Evolutionary conservation across 2,329 filamentous ascomycete genomes (phyloP).

Genomic region (Trichophyton verrucosum): DNA sequence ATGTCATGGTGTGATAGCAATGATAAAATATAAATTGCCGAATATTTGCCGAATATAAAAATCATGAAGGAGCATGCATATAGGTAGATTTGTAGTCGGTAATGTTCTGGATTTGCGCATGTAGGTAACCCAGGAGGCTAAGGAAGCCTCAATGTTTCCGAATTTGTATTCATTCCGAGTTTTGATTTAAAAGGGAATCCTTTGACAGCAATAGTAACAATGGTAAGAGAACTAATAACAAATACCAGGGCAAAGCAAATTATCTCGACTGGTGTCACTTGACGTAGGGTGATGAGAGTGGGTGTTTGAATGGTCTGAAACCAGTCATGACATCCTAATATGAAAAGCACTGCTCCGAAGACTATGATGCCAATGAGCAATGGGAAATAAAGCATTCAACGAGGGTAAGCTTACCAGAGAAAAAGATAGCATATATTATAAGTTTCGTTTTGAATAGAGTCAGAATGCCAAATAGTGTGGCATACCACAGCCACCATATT

Average conservation of each 20-base stretch:
- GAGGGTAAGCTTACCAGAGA: not conserved
- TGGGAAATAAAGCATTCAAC: not conserved
- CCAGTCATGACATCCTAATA: not conserved
- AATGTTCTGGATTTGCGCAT: not conserved
- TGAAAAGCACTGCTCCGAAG: not conserved
- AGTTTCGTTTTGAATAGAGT: not conserved
- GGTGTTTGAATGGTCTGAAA: not conserved
- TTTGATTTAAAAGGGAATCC: not conserved
- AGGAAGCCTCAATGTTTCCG: not conserved
- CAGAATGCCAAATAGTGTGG: not conserved
- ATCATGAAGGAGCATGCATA: not conserved
- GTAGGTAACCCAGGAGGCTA: not conserved
- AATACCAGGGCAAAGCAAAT: not conserved
- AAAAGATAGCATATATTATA: not conserved
- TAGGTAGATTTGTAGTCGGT: not conserved
- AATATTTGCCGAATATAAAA: not conserved
- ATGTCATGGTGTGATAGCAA: not conserved
- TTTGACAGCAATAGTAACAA: not conserved
- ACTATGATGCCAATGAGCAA: not conserved
- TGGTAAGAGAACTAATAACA: not conserved
- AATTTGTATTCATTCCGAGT: not conserved
- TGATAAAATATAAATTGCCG: not conserved
- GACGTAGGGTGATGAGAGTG: not conserved
- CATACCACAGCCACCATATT: not conserved
- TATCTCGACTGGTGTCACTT: not conserved